These are phyloP conservation scores for Apophysomyces trapeziformis DNA, from an alignment of 371 early-diverging fungal genomes.

Conservation along the genomic window DNA sequence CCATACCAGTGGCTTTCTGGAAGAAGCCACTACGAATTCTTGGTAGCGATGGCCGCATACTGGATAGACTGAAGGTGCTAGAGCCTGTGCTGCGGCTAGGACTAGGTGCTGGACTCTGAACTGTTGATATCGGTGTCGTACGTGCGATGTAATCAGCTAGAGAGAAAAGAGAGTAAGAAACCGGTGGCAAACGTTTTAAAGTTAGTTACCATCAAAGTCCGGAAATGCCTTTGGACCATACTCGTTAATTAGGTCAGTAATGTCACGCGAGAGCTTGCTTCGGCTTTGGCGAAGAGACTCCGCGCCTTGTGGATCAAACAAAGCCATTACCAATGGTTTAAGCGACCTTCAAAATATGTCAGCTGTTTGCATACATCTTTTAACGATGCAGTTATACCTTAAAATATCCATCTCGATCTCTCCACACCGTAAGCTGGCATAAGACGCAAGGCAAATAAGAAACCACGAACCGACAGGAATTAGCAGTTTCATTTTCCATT, in stretches of 20 bases:
- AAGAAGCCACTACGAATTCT: slow-evolving; percentile 36
- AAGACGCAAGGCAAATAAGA: slow-evolving; percentile 67
- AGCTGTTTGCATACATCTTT: neutral
- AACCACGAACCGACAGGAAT: slow-evolving; percentile 36
- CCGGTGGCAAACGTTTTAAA: neutral
- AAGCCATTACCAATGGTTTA: slow-evolving; percentile 74
- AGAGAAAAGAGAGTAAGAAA: neutral
- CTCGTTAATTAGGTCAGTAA: slow-evolving; percentile 80
- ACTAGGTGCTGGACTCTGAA: slow-evolving; percentile 11
- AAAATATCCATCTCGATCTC: slow-evolving; percentile 86
- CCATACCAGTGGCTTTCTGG: slow-evolving; percentile 32
- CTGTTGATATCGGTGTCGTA: slow-evolving; percentile 15
- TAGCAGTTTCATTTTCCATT: slow-evolving; percentile 21
- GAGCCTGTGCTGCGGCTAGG: slow-evolving; percentile 21
- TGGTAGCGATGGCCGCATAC: slow-evolving; percentile 21
- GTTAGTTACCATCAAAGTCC: slow-evolving; percentile 58
- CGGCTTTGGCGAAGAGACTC: slow-evolving; percentile 64
- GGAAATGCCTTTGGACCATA: slow-evolving; percentile 82
- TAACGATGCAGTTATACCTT: slow-evolving; percentile 30
- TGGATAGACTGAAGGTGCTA: slow-evolving; percentile 24
- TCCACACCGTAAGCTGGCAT: slow-evolving; percentile 76
- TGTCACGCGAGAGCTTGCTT: slow-evolving; percentile 68
- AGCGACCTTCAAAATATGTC: slow-evolving; percentile 56
- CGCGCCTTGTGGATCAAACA: slow-evolving; percentile 55
- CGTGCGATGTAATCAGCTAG: slow-evolving; percentile 29